Evolutionary conservation across 1,284 basidiomycete species (phyloP).

Genomic region (Cerrena zonata): DNA sequence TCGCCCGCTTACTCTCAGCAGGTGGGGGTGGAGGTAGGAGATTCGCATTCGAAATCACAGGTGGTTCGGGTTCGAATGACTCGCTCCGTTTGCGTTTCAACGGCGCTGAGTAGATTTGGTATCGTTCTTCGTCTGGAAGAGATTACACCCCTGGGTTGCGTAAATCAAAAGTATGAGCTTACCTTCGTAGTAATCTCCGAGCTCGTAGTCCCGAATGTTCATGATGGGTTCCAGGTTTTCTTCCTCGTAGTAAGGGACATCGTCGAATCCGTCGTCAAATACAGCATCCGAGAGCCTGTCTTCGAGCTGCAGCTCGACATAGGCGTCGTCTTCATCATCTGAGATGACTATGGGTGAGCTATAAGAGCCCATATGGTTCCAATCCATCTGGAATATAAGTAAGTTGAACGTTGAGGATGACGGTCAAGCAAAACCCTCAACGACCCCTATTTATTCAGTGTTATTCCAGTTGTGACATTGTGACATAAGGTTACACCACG

Average conservation of each 20-base stretch:
- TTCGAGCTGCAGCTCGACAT: slow-evolving; percentile 23
- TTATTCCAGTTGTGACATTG: too few relatives aligned
- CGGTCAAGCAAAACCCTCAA: too few relatives aligned
- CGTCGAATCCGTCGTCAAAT: neutral
- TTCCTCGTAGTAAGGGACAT: too few relatives aligned
- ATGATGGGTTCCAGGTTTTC: too few relatives aligned
- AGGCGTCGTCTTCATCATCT: slow-evolving; percentile 36
- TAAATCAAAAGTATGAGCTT: too few relatives aligned
- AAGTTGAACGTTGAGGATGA: too few relatives aligned
- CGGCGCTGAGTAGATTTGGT: slow-evolving; percentile 2
- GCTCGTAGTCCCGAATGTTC: too few relatives aligned
- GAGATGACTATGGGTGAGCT: slow-evolving; percentile 38
- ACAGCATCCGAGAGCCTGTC: slow-evolving; percentile 12
- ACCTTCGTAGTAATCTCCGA: too few relatives aligned
- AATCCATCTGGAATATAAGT: slow-evolving; percentile 1
- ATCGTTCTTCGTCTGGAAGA: slow-evolving; percentile 2
- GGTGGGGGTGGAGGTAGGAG: neutral
- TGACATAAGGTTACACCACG: too few relatives aligned
- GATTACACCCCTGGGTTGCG: neutral
- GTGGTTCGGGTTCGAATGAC: neutral
- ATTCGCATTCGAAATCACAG: neutral
- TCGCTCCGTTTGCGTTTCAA: slow-evolving; percentile 18
- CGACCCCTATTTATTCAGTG: too few relatives aligned
- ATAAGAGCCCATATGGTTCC: slow-evolving; percentile 23
- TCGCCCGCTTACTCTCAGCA: slow-evolving; percentile 12